phyloP scores from a whole-genome alignment of 495 filamentous ascomycete genomes.

The Jackrogersella multiformis region DNA sequence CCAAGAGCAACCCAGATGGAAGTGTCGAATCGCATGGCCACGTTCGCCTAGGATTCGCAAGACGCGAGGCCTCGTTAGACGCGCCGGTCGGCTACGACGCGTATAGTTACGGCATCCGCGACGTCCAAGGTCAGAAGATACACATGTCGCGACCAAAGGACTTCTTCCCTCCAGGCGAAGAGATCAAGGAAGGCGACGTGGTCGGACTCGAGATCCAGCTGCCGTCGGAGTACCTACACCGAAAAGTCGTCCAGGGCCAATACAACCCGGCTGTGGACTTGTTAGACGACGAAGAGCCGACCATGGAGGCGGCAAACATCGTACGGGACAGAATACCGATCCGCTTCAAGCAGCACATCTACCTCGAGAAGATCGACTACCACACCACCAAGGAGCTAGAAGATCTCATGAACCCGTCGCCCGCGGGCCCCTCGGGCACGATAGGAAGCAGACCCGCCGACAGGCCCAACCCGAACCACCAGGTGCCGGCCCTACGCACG shows the following conservation, averaged over 20 bases:
- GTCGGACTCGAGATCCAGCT: constrained; percentile 94
- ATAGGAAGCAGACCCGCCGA: constrained; percentile 54
- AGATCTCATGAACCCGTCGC: constrained; percentile 78
- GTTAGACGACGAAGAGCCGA: constrained; percentile 63
- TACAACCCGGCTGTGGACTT: constrained; percentile 85
- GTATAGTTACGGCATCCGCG: constrained; percentile 94
- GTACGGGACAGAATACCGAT: constrained; percentile 95
- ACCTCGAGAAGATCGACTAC: constrained; percentile 96
- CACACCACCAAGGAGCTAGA: constrained; percentile 88
- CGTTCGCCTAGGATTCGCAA: constrained; percentile 88
- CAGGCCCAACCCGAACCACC: constrained; percentile 74
- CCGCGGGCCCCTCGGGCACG: constrained; percentile 58
- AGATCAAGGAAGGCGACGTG: constrained; percentile 84
- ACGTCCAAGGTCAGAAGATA: constrained; percentile 87
- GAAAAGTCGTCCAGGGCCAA: constrained; percentile 83
- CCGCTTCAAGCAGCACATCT: constrained; percentile 88
- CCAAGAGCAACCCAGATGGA: constrained; percentile 52
- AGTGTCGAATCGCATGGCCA: constrained; percentile 67
- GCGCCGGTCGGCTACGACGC: constrained; percentile 95
- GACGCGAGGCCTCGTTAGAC: constrained; percentile 89
- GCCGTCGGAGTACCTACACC: constrained; percentile 83
- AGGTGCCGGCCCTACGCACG: constrained; percentile 76
- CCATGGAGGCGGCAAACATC: constrained; percentile 69
- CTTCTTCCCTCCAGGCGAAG: constrained; percentile 79
- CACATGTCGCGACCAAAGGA: constrained; percentile 91